Evolutionary conservation across 345 rosid species (phyloP).

Genomic region (Citrus glauca): DNA sequence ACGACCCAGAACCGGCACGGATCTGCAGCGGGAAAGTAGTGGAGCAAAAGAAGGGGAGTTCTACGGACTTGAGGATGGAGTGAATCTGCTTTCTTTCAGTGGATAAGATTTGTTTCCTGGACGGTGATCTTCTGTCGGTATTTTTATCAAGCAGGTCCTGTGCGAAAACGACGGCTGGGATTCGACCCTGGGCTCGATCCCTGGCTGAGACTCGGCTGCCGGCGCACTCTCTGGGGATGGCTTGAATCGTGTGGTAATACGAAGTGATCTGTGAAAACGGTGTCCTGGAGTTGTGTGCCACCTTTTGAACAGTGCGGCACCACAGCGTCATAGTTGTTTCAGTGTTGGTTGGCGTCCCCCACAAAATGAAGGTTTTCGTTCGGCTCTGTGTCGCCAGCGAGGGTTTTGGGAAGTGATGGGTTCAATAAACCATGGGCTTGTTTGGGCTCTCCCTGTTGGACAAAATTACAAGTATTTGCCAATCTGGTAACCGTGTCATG

Average conservation of each 20-base stretch:
- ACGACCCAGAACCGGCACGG: conserved; percentile 78
- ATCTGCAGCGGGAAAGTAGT: conserved; percentile 76
- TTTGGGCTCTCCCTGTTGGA: not conserved
- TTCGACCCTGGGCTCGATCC: conserved; percentile 68
- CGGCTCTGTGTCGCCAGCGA: too few species aligned
- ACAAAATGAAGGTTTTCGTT: not conserved
- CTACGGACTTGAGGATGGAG: conserved; percentile 54
- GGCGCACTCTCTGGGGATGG: conserved; percentile 59
- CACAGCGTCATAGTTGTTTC: conserved; percentile 31
- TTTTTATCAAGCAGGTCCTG: conserved; percentile 47
- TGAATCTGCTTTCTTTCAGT: conserved; percentile 73
- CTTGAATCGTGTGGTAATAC: conserved; percentile 66
- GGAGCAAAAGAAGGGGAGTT: conserved; percentile 68
- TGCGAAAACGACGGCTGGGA: conserved; percentile 73
- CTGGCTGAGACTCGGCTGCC: conserved; percentile 56
- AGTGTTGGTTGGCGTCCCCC: not conserved
- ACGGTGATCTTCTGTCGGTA: conserved; percentile 27
- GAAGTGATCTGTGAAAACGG: not conserved
- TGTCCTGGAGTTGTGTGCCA: conserved; percentile 14
- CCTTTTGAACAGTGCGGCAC: conserved; percentile 51
- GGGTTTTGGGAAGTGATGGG: not conserved
- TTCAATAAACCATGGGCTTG: not conserved
- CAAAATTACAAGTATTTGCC: not conserved
- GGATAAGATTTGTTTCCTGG: conserved; percentile 66
- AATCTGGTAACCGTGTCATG: not conserved